Evolutionary conservation across 257 asterid species (phyloP).

Genomic region (Osmanthus fragrans): DNA sequence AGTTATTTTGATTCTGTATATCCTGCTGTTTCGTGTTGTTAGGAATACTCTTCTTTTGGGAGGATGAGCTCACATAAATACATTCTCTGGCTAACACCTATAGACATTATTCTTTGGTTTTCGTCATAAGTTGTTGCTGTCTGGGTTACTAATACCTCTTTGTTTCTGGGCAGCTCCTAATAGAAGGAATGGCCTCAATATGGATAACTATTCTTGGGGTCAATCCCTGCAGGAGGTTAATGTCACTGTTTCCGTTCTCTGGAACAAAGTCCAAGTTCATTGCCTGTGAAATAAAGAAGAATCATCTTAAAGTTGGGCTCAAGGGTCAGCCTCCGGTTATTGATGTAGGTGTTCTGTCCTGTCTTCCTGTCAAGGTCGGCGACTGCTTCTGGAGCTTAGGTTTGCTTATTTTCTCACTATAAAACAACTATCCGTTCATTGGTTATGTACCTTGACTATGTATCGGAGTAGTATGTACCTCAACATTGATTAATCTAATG

Average conservation of each 20-base stretch:
- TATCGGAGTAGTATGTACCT: not conserved
- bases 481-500: not conserved
- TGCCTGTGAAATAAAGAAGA: constrained; percentile 40
- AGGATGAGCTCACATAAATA: not conserved
- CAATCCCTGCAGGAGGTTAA: constrained; percentile 82
- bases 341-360: constrained; percentile 31
- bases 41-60: not conserved
- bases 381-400: constrained; percentile 53
- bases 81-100: not conserved
- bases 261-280: constrained; percentile 51
- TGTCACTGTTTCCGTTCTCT: constrained; percentile 60
- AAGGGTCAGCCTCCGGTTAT: constrained; percentile 50
- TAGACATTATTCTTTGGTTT: not conserved
- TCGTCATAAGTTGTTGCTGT: not conserved
- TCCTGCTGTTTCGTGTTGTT: not conserved
- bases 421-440: not conserved
- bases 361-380: constrained; percentile 32
- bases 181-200: constrained; percentile 69
- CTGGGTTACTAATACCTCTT: not conserved
- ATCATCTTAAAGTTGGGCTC: constrained; percentile 45
- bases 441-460: not conserved
- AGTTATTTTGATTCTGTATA: not conserved
- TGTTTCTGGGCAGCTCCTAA: constrained; percentile 48
- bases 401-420: not conserved
- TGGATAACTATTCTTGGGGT: constrained; percentile 73